Conservation (phyloP, 75 land plant genomes). For the Pinus tabuliformis region DNA sequence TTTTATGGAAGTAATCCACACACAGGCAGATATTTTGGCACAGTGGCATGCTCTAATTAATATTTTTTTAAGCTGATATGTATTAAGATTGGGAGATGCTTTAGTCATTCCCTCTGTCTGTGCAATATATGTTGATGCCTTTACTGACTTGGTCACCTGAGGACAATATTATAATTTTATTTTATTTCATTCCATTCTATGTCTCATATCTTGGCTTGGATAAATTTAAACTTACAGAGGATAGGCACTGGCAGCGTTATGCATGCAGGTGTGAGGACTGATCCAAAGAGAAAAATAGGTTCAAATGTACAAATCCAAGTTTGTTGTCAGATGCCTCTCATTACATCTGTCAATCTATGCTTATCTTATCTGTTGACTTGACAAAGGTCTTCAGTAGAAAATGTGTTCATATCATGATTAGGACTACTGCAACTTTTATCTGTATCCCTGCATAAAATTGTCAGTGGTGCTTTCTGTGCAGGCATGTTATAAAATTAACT, state of each 20-base stretch:
- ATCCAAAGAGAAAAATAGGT: background rate
- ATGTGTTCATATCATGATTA: background rate
- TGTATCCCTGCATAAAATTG: background rate
- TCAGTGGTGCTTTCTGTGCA: slow-evolving; percentile 4
- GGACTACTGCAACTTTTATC: background rate
- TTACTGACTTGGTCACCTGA: too few species aligned
- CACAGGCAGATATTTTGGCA: too few species aligned
- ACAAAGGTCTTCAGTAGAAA: background rate
- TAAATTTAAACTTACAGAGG: background rate
- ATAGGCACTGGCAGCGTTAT: background rate
- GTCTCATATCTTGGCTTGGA: background rate
- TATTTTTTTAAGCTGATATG: too few species aligned
- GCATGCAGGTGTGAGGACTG: background rate
- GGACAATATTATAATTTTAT: too few species aligned
- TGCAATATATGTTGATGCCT: too few species aligned
- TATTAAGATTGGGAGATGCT: too few species aligned
- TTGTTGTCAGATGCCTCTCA: slow-evolving; percentile 41
- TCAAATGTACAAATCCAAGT: slow-evolving; percentile 4
- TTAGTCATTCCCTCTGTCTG: too few species aligned
- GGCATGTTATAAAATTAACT: slow-evolving; percentile 68
- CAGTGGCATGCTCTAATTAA: too few species aligned
- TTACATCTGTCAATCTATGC: background rate
- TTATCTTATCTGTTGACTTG: background rate
- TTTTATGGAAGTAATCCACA: too few species aligned
- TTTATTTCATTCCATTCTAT: background rate